Percentiles rank a stretch among this genome's conserved stretches.
These are phyloP conservation scores for Solanum bulbocastanum DNA, from an alignment of 257 asterid genomes.

Conservation along the genomic window DNA sequence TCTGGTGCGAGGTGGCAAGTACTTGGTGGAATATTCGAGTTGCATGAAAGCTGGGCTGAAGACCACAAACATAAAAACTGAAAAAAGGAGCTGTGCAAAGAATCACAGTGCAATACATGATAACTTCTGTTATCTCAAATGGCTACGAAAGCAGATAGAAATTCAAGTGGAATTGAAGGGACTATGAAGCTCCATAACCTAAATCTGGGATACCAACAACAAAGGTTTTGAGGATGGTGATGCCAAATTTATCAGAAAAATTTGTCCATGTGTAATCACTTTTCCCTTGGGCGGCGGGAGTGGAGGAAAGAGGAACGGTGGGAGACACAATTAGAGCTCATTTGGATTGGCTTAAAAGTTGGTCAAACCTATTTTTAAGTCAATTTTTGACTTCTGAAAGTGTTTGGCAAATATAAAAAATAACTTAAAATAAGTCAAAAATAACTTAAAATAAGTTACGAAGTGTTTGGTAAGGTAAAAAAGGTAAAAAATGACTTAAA, in stretches of 20 bases:
- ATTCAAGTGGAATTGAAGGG: not conserved
- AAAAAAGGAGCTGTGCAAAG: not conserved
- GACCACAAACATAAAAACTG: not conserved
- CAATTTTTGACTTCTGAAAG: too few relatives aligned
- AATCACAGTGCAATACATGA: not conserved
- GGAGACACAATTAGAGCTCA: not conserved
- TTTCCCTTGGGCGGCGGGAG: not conserved
- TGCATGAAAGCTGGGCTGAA: not conserved
- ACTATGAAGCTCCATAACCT: not conserved
- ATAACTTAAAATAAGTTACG: too few relatives aligned
- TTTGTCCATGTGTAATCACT: not conserved
- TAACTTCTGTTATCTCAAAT: not conserved
- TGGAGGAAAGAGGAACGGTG: not conserved
- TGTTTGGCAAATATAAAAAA: too few relatives aligned
- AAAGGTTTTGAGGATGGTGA: not conserved
- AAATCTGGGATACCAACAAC: not conserved
- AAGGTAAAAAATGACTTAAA: too few relatives aligned
- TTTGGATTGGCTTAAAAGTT: too few relatives aligned
- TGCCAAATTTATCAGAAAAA: not conserved
- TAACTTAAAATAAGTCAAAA: too few relatives aligned
- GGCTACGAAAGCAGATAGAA: not conserved
- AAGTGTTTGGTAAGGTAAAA: too few relatives aligned
- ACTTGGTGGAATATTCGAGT: not conserved
- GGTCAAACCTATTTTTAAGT: too few relatives aligned
- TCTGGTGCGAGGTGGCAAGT: not conserved